Evolutionary conservation across 495 filamentous ascomycete species (phyloP), one percentile per base, ranked within the genome.

Genomic region (Cetradonia linearis): DNA sequence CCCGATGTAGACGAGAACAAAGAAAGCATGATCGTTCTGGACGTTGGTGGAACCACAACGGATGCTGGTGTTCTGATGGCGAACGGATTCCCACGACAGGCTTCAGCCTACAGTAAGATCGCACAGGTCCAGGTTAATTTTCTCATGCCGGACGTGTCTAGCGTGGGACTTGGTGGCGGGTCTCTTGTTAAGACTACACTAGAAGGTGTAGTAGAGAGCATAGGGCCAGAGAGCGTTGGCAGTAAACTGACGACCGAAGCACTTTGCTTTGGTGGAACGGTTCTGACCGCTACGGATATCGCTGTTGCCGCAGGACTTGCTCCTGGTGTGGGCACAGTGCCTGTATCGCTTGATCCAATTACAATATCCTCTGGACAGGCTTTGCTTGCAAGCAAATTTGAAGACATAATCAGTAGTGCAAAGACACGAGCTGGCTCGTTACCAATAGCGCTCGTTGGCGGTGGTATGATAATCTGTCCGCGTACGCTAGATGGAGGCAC

Each of bases 181-280:
- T 78, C 74, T 16, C 69, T 76, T 20, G 72, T 81, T n/a, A 64
- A 74, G 18, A 68, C 71, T 47, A 69, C 70, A 40, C 63, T 67
- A 10, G 69, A 66, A 16, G 63, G 67, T n/a, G 65, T 67, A 28
- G 55, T 53, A 6, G 59, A 77, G 6, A 73, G 67, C 0, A 71
- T 84, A 49, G 81, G 81, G 0, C 80, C 81, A 0, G 79, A 82
- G 37, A 77, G 74, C 16, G 81, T 83, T 0, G 81, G 80, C 11
- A 76, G 81, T 63, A 74, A 74, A 58, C 69, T 83, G 14, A 73
- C 69, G 5, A 68, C 67, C 46, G 71, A 82, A 40, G 70, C 78
- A 3, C 56, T 77, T 16, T 73, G 76, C 0, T 83, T 83, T 64
- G 80, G 79, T 33, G 80, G 80, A 8, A 66, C 72, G n/a, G 69